These are phyloP conservation scores for Neospermospora avenae DNA, from an alignment of 2,329 filamentous ascomycete species.

Conservation along the genomic window DNA sequence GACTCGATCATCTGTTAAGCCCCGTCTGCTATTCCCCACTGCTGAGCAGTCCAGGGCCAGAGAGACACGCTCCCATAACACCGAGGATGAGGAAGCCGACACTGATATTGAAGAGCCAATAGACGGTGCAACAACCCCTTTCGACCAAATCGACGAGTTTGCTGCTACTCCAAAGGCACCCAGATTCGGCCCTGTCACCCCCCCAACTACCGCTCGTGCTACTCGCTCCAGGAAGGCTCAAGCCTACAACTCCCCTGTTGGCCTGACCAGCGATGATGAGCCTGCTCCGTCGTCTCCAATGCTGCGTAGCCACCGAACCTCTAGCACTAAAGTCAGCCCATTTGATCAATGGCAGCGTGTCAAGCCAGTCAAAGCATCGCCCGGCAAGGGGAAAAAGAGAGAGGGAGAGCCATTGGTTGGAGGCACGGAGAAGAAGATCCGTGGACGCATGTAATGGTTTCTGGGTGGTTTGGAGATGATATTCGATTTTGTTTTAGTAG, in stretches of 20 bases:
- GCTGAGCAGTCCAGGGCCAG: slow-evolving; percentile 46
- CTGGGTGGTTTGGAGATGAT: slow-evolving; percentile 1
- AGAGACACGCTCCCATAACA: slow-evolving; percentile 60
- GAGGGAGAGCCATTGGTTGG: slow-evolving; percentile 38
- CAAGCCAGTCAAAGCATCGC: slow-evolving; percentile 43
- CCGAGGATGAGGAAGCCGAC: slow-evolving; percentile 52
- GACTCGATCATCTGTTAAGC: slow-evolving; percentile 68
- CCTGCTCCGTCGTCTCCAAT: slow-evolving; percentile 33
- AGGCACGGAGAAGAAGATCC: slow-evolving; percentile 39
- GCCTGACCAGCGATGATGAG: slow-evolving; percentile 22
- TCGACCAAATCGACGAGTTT: slow-evolving; percentile 37
- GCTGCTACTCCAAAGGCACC: slow-evolving; percentile 52
- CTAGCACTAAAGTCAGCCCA: slow-evolving; percentile 37
- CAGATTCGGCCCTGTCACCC: slow-evolving; percentile 55
- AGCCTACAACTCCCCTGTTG: slow-evolving; percentile 36
- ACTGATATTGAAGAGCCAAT: slow-evolving; percentile 47
- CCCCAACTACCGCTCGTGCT: slow-evolving; percentile 58
- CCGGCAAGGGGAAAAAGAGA: slow-evolving; percentile 39
- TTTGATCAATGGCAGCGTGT: slow-evolving; percentile 68
- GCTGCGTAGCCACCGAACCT: slow-evolving; percentile 21
- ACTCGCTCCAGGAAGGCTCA: slow-evolving; percentile 54
- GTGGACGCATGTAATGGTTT: slow-evolving; percentile 5
- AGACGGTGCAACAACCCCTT: slow-evolving; percentile 23
- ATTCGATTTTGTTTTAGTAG: slow-evolving; percentile 11
- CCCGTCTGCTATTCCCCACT: slow-evolving; percentile 63